Evolutionary conservation across 2,329 filamentous ascomycete species (phyloP), one percentile per base, ranked within the genome.

Genomic region (Fusarium ramigenum): DNA sequence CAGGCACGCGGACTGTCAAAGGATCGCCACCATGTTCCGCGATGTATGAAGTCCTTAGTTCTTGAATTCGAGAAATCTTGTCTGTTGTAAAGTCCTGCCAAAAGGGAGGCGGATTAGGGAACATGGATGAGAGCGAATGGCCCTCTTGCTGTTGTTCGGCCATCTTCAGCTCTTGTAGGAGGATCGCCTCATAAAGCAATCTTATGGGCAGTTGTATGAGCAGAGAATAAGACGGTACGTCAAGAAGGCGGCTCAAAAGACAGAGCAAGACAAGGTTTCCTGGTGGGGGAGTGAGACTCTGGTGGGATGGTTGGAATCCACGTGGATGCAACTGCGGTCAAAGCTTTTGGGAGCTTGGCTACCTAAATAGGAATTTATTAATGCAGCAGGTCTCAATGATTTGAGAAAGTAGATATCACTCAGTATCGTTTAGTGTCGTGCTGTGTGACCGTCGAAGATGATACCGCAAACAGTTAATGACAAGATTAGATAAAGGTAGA

Each of bases 51-150:
- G 81, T 80, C 57, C 83, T 85, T 19, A 89, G 75, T 28, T 83
- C 80, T 10, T 84, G 81, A 61, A 88, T 82, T 8, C 89, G 90
- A 19, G 89, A 83, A 59, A 93, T 78, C 79, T 96, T 97, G 34
- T 92, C 90, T 7, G 90, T 82, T 0, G 94, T 97, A 83, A 98
- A 98, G 80, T 93, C 88, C 75, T 92, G 92, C 91, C 93, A 98
- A 84, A 98, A 97, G 2, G 92, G 91, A 32, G 96, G 96, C 32
- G 96, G 96, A 59, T 93, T 90, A 30, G 96, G 96, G 80, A 95
- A 97, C 44, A 92, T 90, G 30, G 92, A 90, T 32, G 90, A 87
- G 76, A 88, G 82, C 52, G 85, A 84, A 40, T 82, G 81, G 15
- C 83, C 79, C 65, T 84, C 84, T 66, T 86, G 85, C 69, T 87